Evolutionary conservation across 352 stramenopile genomes (phyloP).

Genomic region (Globisporangium okanoganense): DNA sequence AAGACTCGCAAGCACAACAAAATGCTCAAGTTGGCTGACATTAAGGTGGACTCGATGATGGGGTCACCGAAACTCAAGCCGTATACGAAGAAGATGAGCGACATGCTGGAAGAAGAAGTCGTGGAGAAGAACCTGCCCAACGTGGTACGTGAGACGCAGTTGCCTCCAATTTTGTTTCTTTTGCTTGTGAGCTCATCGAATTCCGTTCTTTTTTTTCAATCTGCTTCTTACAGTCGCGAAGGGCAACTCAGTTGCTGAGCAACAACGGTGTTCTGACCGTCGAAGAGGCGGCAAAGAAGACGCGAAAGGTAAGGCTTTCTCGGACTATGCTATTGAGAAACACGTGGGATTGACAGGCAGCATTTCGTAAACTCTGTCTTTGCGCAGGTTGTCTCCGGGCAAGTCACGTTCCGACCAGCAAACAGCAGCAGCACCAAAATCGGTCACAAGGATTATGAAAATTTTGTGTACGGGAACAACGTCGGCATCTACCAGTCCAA

Average conservation of each 20-base stretch:
- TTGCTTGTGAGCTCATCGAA: no score
- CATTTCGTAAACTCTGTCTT: neutral
- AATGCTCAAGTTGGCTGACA: conserved; percentile 18
- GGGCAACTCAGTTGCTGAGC: conserved; percentile 21
- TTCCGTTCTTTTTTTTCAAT: neutral
- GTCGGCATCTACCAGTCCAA: conserved; percentile 61
- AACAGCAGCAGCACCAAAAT: conserved; percentile 43
- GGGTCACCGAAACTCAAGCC: conserved; percentile 34
- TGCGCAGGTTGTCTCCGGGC: conserved; percentile 34
- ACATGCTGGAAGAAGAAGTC: conserved; percentile 50
- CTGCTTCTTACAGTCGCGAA: conserved; percentile 13
- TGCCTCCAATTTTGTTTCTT: neutral
- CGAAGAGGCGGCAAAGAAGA: conserved; percentile 39
- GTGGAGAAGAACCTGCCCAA: conserved; percentile 21
- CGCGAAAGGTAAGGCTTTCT: conserved; percentile 25
- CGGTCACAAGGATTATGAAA: no score
- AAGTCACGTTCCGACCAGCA: conserved; percentile 47
- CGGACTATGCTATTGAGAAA: neutral
- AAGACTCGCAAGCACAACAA: conserved; percentile 12
- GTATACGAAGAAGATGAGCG: conserved; percentile 44
- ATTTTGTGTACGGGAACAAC: conserved; percentile 48
- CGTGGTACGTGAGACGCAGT: conserved; percentile 16
- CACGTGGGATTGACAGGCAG: neutral
- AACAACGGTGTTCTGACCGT: conserved; percentile 16
- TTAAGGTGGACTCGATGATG: conserved; percentile 30